Base-by-base conservation (phyloP, 768 basidiomycete genomes). In the Asterophora lycoperdoides region DNA sequence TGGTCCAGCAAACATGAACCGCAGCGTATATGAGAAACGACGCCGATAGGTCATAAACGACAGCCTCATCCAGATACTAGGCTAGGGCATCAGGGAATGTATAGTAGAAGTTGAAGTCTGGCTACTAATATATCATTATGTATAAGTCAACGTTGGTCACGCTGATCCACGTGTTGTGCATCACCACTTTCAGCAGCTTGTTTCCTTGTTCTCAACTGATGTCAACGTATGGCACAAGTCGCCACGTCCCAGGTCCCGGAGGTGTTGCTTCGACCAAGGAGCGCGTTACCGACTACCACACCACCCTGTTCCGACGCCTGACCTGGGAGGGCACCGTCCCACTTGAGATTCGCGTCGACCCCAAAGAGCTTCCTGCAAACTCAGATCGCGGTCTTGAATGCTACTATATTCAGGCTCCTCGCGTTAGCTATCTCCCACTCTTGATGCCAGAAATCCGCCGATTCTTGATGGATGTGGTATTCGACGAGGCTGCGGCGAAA, bases 271-370 rank as follows among this genome's bases (percentile, higher is more conserved):
- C 57, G 38, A 60, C 60, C 36, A 75, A 71, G 56, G 70, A 69
- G 52, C 67, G 64, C 41, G 63, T 63, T 18, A 72, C 72, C 13
- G 75, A 78, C 62, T 78, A 78, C 51, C 75, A 75, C 46, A 89
- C 87, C 0, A 83, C 89, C 2, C 78, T 93, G 26, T 95, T 96
- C 60, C 81, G 94, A 8, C 75, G 90, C 33, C 78, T 97, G 38
- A 83, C 86, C 55, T 95, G 93, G 90, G 90, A 93, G 61, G 89
- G 91, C 8, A 86, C 89, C 0, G 84, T 96, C 14, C 89, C 93
- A 14, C 73, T 97, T 41, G 88, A 93, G 72, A 81, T 96, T 61
- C 84, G 87, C 52, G 83, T 95, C 54, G 90, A 91, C 66, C 78
- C 88, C 35, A 89, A 89, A 61, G 91, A 93, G 63, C 81, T 93